phyloP scores from a whole-genome alignment of 805 yeast genomes.

The Nakazawaea siamensis region DNA sequence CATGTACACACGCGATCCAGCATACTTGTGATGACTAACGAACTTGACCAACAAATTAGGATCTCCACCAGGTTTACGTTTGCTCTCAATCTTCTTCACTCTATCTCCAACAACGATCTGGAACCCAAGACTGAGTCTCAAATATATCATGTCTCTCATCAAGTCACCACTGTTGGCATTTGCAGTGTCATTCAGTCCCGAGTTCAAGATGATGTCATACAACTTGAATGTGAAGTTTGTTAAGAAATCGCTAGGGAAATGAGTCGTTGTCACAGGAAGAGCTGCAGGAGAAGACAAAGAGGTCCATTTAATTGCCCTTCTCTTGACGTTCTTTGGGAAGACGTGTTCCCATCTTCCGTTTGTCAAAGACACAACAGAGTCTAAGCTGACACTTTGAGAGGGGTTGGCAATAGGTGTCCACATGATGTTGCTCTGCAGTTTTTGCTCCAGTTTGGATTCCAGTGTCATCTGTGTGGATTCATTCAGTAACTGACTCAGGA shows the following conservation, averaged over 20 bases:
- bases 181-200: constrained; percentile 41
- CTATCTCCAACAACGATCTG: constrained; percentile 76
- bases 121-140: constrained; percentile 79
- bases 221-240: constrained; percentile 70
- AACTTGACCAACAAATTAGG: constrained; percentile 51
- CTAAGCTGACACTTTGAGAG: constrained; percentile 53
- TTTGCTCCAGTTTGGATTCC: not conserved
- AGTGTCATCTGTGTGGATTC: constrained; percentile 17
- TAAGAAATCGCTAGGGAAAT: constrained; percentile 74
- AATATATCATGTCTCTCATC: constrained; percentile 79
- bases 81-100: constrained; percentile 59
- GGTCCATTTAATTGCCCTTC: constrained; percentile 80
- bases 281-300: constrained; percentile 92
- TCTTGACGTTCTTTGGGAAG: constrained; percentile 62
- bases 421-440: constrained; percentile 20
- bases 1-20: constrained; percentile 64
- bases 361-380: constrained; percentile 46
- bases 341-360: constrained; percentile 90
- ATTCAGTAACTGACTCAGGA: constrained; percentile 6
- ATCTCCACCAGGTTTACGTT: constrained; percentile 46
- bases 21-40: constrained; percentile 32
- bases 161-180: constrained; percentile 46
- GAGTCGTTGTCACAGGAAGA: constrained; percentile 70
- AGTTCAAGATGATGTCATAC: constrained; percentile 67
- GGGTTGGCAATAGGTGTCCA: constrained; percentile 75